Conservation (phyloP, 164 flowering plant species). For the Piper betle region DNA sequence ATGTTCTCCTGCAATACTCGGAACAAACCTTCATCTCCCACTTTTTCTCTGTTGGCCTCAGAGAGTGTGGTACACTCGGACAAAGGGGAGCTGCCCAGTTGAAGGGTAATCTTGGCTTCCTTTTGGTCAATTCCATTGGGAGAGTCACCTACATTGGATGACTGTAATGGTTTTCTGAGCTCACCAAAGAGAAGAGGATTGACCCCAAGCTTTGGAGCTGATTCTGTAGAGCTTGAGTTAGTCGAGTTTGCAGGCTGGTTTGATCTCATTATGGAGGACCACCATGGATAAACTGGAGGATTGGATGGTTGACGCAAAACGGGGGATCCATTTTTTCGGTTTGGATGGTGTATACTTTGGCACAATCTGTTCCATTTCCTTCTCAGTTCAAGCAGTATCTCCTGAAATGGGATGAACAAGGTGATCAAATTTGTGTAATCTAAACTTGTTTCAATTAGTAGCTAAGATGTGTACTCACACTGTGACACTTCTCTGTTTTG, state of each 20-base stretch:
- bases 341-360: slow-evolving; percentile 37
- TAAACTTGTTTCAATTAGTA: background rate
- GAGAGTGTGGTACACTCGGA: slow-evolving; percentile 11
- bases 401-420: slow-evolving; percentile 23
- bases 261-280: slow-evolving; percentile 18
- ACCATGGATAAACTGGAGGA: slow-evolving; percentile 28
- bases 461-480: slow-evolving; percentile 21
- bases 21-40: slow-evolving; percentile 12
- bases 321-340: slow-evolving; percentile 5
- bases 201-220: slow-evolving; percentile 13
- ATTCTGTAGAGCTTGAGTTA: slow-evolving; percentile 28
- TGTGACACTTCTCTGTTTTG: slow-evolving; percentile 19
- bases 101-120: slow-evolving; percentile 59
- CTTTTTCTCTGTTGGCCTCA: slow-evolving; percentile 5
- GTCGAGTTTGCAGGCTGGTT: slow-evolving; percentile 22
- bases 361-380: slow-evolving; percentile 65
- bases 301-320: slow-evolving; percentile 1
- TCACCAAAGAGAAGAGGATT: slow-evolving; percentile 15
- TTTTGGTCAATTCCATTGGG: slow-evolving; percentile 31
- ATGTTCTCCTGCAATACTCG: slow-evolving; percentile 42
- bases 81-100: slow-evolving; percentile 41
- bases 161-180: slow-evolving; percentile 27
- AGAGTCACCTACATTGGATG: slow-evolving; percentile 29
- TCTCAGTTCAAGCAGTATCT: slow-evolving; percentile 39
- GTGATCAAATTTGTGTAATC: background rate